Conservation (phyloP, 371 early-diverging fungal genomes). For the Mucor irregularis region DNA sequence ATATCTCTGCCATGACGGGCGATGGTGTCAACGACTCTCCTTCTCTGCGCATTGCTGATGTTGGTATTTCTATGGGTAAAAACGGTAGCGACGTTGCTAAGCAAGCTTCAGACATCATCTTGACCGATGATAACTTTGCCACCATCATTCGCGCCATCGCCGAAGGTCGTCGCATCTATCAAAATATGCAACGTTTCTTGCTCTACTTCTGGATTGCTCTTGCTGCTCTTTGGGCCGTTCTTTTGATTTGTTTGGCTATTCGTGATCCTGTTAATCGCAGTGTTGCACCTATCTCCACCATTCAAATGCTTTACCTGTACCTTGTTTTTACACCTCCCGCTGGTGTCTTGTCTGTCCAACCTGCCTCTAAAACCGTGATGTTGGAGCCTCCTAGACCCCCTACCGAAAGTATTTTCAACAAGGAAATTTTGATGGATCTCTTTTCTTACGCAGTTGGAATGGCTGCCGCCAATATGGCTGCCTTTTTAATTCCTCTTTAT, state of each 20-base stretch:
- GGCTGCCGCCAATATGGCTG: slow-evolving; percentile 53
- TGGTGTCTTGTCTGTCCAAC: slow-evolving; percentile 76
- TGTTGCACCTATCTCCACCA: slow-evolving; percentile 51
- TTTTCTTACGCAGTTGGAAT: slow-evolving; percentile 39
- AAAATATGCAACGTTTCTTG: slow-evolving; percentile 92
- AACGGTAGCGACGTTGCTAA: slow-evolving; percentile 91
- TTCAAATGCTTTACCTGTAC: slow-evolving; percentile 34
- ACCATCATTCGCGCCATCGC: slow-evolving; percentile 83
- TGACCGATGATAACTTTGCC: slow-evolving; percentile 86
- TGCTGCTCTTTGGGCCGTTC: slow-evolving; percentile 41
- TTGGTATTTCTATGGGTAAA: slow-evolving; percentile 92
- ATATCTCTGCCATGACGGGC: slow-evolving; percentile 80
- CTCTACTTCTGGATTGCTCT: slow-evolving; percentile 74
- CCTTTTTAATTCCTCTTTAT: slow-evolving; percentile 62
- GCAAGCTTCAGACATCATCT: slow-evolving; percentile 87
- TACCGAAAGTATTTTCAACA: slow-evolving; percentile 61
- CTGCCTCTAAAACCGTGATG: slow-evolving; percentile 79
- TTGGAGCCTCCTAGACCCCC: slow-evolving; percentile 74
- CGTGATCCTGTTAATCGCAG: slow-evolving; percentile 78
- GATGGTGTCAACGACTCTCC: slow-evolving; percentile 95
- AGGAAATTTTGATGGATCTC: slow-evolving; percentile 37
- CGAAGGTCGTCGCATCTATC: slow-evolving; percentile 87
- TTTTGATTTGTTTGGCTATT: slow-evolving; percentile 65
- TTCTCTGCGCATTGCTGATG: slow-evolving; percentile 87
- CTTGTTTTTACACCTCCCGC: slow-evolving; percentile 71